Conservation (phyloP, 345 rosid genomes). For the Citrus inodora region DNA sequence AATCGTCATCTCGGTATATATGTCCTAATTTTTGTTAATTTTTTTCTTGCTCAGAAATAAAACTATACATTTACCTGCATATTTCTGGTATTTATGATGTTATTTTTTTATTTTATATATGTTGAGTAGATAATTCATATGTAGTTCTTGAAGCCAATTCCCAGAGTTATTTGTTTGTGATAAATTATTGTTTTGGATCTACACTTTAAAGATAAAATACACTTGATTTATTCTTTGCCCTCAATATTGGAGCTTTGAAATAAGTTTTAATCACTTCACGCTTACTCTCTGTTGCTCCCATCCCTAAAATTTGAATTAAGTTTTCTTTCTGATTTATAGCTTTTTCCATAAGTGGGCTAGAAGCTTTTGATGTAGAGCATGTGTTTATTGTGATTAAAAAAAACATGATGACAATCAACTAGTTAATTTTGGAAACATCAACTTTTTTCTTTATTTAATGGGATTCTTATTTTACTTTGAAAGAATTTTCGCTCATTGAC, state of each 20-base stretch:
- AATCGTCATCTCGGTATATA: conserved; percentile 16
- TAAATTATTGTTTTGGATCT: conserved; percentile 23
- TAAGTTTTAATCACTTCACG: background rate
- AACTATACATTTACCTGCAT: background rate
- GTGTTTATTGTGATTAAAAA: too few species aligned
- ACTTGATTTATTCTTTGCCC: background rate
- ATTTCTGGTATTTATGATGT: too few species aligned
- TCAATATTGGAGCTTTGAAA: too few species aligned
- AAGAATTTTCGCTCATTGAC: background rate
- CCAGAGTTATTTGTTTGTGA: background rate
- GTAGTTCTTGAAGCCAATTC: conserved; percentile 2
- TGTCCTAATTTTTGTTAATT: background rate
- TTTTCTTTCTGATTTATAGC: too few species aligned
- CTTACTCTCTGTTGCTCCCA: background rate
- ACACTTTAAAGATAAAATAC: background rate
- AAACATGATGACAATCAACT: too few species aligned
- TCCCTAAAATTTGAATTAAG: too few species aligned
- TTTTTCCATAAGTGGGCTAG: background rate
- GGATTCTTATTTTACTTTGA: background rate
- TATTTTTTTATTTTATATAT: too few species aligned
- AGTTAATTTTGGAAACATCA: too few species aligned
- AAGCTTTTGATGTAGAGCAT: background rate
- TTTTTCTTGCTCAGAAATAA: background rate
- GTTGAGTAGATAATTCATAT: background rate
- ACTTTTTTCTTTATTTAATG: too few species aligned